Conservation (phyloP, 148 eudicot genomes). For the Silene conica region DNA sequence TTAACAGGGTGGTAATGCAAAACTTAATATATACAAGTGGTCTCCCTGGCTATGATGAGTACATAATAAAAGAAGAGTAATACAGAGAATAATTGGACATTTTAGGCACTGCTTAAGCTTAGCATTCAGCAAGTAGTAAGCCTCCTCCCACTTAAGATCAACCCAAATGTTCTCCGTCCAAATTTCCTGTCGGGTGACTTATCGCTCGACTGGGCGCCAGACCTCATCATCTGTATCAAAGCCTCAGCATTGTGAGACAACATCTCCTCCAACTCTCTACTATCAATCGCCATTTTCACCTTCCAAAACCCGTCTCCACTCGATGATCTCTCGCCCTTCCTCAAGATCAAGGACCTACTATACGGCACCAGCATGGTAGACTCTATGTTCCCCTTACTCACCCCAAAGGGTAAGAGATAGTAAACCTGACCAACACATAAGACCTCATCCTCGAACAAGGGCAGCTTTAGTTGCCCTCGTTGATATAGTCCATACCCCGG, state of each 20-base stretch:
- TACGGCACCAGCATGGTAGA: conserved; percentile 10
- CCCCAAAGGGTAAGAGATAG: conserved; percentile 41
- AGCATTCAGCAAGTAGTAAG: conserved; percentile 13
- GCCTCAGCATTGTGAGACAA: conserved; percentile 53
- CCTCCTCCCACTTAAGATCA: conserved; percentile 10
- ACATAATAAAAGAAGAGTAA: too few species aligned
- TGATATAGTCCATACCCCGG: conserved; percentile 51
- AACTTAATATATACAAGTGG: too few species aligned
- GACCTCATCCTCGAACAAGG: conserved; percentile 34
- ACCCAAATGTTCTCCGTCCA: conserved; percentile 12
- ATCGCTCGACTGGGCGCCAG: conserved; percentile 27
- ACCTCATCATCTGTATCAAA: conserved; percentile 60
- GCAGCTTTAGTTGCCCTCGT: conserved; percentile 25
- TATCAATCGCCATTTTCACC: conserved; percentile 52
- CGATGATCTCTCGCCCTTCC: conserved; percentile 23
- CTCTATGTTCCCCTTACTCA: not conserved
- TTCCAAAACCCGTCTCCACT: conserved; percentile 62
- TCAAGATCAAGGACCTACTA: conserved; percentile 20
- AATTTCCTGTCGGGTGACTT: not conserved
- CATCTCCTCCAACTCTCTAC: conserved; percentile 52
- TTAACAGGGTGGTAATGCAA: too few species aligned
- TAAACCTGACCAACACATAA: conserved; percentile 36
- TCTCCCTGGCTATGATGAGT: too few species aligned
- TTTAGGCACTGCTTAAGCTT: not conserved
- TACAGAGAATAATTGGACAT: not conserved